These are phyloP conservation scores for Tubosaeta sp. DNA, from an alignment of 768 basidiomycete genomes.

Conservation along the genomic window DNA sequence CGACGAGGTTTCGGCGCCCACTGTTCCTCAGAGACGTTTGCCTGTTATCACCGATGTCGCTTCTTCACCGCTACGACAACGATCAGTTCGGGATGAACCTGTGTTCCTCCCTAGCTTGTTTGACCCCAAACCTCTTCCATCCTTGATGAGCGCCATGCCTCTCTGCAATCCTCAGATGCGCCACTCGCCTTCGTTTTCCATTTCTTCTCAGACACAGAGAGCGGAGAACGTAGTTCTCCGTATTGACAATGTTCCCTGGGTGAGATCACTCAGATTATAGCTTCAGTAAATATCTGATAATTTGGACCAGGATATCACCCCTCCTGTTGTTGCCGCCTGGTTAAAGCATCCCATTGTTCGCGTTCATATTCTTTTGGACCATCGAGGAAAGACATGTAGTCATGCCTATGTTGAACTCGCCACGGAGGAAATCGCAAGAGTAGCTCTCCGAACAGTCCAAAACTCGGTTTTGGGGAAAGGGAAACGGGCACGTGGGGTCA, in stretches of 20 bases:
- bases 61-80: slow-evolving; percentile 23
- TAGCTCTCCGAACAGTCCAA: slow-evolving; percentile 54
- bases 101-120: slow-evolving; percentile 27
- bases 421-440: slow-evolving; percentile 56
- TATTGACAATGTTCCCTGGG: slow-evolving; percentile 90
- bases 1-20: slow-evolving; percentile 22
- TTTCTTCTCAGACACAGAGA: slow-evolving; percentile 11
- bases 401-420: slow-evolving; percentile 80
- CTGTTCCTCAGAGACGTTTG: slow-evolving; percentile 10
- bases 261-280: slow-evolving; percentile 32
- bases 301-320: slow-evolving; percentile 70
- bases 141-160: slow-evolving; percentile 30
- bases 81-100: slow-evolving; percentile 23
- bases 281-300: slow-evolving; percentile 1
- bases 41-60: slow-evolving; percentile 10
- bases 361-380: slow-evolving; percentile 76
- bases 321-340: slow-evolving; percentile 65
- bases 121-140: slow-evolving; percentile 25
- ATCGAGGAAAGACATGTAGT: slow-evolving; percentile 77
- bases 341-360: slow-evolving; percentile 58
- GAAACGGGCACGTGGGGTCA: slow-evolving; percentile 76
- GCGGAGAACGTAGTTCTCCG: slow-evolving; percentile 60
- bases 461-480: slow-evolving; percentile 68
- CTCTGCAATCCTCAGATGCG: slow-evolving; percentile 23
- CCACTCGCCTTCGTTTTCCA: slow-evolving; percentile 11